Conservation (phyloP, 768 basidiomycete species). For the Phallus indusiatus region DNA sequence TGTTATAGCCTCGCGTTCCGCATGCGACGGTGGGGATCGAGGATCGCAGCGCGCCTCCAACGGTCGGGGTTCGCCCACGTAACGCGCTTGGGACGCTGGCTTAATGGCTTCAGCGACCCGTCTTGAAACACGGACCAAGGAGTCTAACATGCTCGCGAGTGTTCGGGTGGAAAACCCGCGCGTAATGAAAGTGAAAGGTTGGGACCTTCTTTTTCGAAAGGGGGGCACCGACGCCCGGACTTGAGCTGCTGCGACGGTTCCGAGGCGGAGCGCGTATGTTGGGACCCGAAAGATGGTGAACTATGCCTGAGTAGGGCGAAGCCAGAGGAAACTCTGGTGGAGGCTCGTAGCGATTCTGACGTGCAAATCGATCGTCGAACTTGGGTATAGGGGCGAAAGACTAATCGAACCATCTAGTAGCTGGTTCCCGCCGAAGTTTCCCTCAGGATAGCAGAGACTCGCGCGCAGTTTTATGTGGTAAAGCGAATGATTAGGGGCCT, state of each 20-base stretch:
- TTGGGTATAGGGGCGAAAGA: constrained; percentile 95
- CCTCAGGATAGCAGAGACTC: constrained; percentile 60
- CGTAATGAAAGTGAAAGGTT: too few species aligned
- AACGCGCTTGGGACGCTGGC: too few species aligned
- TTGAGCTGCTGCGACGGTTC: constrained; percentile 59
- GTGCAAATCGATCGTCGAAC: constrained; percentile 94
- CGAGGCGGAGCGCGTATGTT: constrained; percentile 77
- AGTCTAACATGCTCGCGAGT: too few species aligned
- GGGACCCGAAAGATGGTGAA: constrained; percentile 89
- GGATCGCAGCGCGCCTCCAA: too few species aligned
- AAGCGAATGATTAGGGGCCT: constrained; percentile 89
- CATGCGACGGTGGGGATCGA: too few species aligned
- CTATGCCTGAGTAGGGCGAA: constrained; percentile 85
- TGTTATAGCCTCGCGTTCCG: too few species aligned
- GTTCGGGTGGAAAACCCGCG: too few species aligned
- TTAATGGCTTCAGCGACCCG: too few species aligned
- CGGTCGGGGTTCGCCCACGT: too few species aligned
- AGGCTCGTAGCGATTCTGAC: constrained; percentile 93
- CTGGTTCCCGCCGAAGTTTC: constrained; percentile 90
- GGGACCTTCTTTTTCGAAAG: too few species aligned
- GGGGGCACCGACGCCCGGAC: constrained; percentile 60
- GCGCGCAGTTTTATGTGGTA: constrained; percentile 40
- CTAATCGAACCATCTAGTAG: constrained; percentile 93
- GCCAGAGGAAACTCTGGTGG: constrained; percentile 95
- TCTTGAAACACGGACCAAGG: too few species aligned